A percentile compares a stretch with the other conserved stretches of the same genome.
Evolutionary conservation across 2,329 filamentous ascomycete species (phyloP).

Genomic region (Myriosclerotinia duriaeana): DNA sequence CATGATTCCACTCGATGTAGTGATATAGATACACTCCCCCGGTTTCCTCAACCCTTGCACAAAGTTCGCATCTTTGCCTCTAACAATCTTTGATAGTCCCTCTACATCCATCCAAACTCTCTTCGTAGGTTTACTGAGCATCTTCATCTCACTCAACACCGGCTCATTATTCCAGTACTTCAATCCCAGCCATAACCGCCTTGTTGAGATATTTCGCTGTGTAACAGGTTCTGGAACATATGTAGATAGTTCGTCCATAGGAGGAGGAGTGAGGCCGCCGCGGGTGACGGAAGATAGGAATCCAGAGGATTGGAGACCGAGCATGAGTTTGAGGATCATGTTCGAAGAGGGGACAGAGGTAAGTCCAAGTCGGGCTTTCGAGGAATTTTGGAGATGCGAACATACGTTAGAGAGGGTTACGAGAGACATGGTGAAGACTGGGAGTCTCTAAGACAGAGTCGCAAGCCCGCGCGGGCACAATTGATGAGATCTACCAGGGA

Average conservation of each 20-base stretch:
- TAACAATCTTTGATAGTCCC: constrained; percentile 56
- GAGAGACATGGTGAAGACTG: constrained; percentile 59
- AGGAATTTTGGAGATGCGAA: constrained; percentile 73
- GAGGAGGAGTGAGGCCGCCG: constrained; percentile 58
- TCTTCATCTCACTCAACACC: constrained; percentile 61
- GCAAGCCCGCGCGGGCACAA: constrained; percentile 35
- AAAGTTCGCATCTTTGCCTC: constrained; percentile 57
- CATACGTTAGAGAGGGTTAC: constrained; percentile 68
- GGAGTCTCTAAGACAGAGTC: constrained; percentile 21
- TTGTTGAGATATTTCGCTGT: constrained; percentile 58
- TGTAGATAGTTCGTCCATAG: constrained; percentile 48
- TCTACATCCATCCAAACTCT: constrained; percentile 61
- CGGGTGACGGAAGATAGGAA: constrained; percentile 68
- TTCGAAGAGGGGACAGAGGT: constrained; percentile 69
- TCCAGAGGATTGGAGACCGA: constrained; percentile 66
- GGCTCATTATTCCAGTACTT: constrained; percentile 74
- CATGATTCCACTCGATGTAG: constrained; percentile 65
- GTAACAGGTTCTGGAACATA: constrained; percentile 53
- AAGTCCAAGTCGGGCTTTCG: constrained; percentile 64
- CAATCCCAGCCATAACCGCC: constrained; percentile 68
- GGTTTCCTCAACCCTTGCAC: constrained; percentile 64
- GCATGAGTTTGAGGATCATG: constrained; percentile 61
- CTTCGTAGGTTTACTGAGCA: constrained; percentile 68
- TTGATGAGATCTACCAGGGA: constrained; percentile 16
- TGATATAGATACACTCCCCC: constrained; percentile 68